phyloP scores from a whole-genome alignment of 2,329 filamentous ascomycete genomes.

The Fusarium hostae region DNA sequence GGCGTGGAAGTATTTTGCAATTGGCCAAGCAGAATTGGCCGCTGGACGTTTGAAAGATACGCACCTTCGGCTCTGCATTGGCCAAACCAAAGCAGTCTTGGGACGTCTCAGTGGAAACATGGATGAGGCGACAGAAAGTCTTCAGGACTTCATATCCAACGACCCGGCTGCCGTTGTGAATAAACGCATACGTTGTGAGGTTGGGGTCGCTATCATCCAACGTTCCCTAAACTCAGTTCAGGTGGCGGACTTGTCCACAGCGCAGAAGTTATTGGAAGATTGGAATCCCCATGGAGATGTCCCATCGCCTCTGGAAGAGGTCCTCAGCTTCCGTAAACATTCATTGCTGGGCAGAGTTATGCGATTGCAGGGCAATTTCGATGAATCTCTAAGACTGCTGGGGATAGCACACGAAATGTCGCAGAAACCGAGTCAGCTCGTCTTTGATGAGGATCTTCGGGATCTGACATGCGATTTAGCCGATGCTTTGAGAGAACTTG shows the following conservation, averaged over 20 bases:
- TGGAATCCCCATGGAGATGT: constrained; percentile 27
- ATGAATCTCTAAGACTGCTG: constrained; percentile 19
- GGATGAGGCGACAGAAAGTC: constrained; percentile 26
- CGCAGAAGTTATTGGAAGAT: constrained; percentile 26
- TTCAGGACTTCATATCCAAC: constrained; percentile 21
- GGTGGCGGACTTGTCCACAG: constrained; percentile 30
- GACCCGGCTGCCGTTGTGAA: constrained; percentile 1
- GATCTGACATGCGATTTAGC: constrained; percentile 39
- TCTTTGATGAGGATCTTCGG: constrained; percentile 37
- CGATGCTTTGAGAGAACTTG: constrained; percentile 35
- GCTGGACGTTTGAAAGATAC: constrained; percentile 30
- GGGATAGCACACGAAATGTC: constrained; percentile 13
- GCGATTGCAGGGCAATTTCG: constrained; percentile 32
- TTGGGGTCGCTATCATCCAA: constrained; percentile 30
- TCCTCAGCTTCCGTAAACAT: constrained; percentile 33
- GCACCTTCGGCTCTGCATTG: constrained; percentile 33
- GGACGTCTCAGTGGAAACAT: constrained; percentile 37
- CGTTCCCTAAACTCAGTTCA: constrained; percentile 34
- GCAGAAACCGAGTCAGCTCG: constrained; percentile 9
- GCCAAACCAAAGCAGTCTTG: constrained; percentile 34
- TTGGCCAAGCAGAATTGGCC: constrained; percentile 30
- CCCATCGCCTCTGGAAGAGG: constrained; percentile 25
- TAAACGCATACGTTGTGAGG: constrained; percentile 28
- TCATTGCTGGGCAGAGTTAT: constrained; percentile 35
- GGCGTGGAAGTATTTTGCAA: constrained; percentile 39